phyloP scores from a whole-genome alignment of 116 monocot species.

The Trichopus zeylanicus region DNA sequence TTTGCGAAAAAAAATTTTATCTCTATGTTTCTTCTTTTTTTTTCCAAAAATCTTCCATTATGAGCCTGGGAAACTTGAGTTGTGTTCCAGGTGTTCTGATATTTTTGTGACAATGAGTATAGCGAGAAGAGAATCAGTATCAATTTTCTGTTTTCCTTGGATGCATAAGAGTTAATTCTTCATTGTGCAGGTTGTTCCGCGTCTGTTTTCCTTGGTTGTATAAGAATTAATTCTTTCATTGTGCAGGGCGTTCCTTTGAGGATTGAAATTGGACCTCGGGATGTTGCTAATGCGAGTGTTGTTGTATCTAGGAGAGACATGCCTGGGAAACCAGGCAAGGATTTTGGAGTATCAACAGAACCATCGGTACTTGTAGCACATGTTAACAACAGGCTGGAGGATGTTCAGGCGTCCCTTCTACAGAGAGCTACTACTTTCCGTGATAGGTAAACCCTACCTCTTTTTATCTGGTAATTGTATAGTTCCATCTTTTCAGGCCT shows the following conservation, averaged over 20 bases:
- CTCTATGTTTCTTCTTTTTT: too few species aligned
- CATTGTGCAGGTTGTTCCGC: neutral
- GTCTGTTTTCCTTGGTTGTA: neutral
- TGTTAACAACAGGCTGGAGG: constrained; percentile 66
- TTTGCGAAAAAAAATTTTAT: too few species aligned
- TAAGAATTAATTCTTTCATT: constrained; percentile 1
- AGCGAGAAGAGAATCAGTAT: too few species aligned
- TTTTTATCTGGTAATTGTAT: neutral
- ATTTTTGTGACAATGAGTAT: too few species aligned
- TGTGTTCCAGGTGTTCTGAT: too few species aligned
- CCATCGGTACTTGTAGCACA: constrained; percentile 40
- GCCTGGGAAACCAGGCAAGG: constrained; percentile 92
- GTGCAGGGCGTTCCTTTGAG: constrained; percentile 86
- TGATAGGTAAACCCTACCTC: constrained; percentile 34
- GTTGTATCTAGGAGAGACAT: constrained; percentile 82
- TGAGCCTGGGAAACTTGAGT: too few species aligned
- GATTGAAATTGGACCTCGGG: constrained; percentile 94
- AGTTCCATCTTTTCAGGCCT: neutral
- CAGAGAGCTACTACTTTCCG: constrained; percentile 73
- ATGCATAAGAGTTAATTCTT: too few species aligned
- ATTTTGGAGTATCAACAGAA: constrained; percentile 87
- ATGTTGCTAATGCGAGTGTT: constrained; percentile 61
- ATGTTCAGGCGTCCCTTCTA: constrained; percentile 73
- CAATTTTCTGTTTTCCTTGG: too few species aligned
- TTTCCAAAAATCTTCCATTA: too few species aligned